phyloP scores from a whole-genome alignment of 2,329 filamentous ascomycete species.

The Xylaria multiplex region DNA sequence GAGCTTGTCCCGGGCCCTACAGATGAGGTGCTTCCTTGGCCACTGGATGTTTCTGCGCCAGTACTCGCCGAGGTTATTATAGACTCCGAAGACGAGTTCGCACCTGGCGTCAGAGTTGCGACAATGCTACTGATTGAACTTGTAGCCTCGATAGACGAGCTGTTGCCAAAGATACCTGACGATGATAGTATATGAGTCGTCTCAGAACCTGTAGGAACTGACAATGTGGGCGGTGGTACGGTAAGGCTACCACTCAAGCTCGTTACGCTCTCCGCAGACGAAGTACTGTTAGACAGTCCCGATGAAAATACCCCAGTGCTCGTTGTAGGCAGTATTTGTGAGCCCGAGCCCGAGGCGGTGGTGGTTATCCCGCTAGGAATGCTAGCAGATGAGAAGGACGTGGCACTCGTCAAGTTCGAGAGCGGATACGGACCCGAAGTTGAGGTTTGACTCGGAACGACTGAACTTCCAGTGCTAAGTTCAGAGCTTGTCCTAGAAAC shows the following conservation, averaged over 20 bases:
- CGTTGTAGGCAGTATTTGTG: not conserved
- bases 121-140: slow-evolving; percentile 6
- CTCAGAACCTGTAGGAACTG: slow-evolving; percentile 12
- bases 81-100: not conserved
- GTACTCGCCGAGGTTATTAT: slow-evolving; percentile 24
- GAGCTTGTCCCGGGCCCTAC: not conserved
- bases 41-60: slow-evolving; percentile 18
- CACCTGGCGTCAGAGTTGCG: slow-evolving; percentile 1
- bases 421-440: slow-evolving; percentile 35
- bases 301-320: slow-evolving; percentile 11
- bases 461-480: slow-evolving; percentile 10
- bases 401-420: slow-evolving; percentile 27
- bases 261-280: slow-evolving; percentile 19
- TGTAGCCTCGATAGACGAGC: slow-evolving; percentile 10
- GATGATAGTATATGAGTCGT: slow-evolving; percentile 9
- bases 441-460: slow-evolving; percentile 18
- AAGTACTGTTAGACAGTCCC: slow-evolving; percentile 19
- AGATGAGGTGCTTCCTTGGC: slow-evolving; percentile 13
- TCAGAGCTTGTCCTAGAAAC: slow-evolving; percentile 29
- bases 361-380: slow-evolving; percentile 25
- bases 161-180: slow-evolving; percentile 15
- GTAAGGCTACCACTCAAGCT: slow-evolving; percentile 30
- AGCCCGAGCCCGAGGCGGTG: slow-evolving; percentile 10
- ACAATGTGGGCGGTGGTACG: slow-evolving; percentile 9
- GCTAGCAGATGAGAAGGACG: slow-evolving; percentile 15